Base-by-base conservation (phyloP, 2,329 filamentous ascomycete species). In the Tolypocladium nubicola region DNA sequence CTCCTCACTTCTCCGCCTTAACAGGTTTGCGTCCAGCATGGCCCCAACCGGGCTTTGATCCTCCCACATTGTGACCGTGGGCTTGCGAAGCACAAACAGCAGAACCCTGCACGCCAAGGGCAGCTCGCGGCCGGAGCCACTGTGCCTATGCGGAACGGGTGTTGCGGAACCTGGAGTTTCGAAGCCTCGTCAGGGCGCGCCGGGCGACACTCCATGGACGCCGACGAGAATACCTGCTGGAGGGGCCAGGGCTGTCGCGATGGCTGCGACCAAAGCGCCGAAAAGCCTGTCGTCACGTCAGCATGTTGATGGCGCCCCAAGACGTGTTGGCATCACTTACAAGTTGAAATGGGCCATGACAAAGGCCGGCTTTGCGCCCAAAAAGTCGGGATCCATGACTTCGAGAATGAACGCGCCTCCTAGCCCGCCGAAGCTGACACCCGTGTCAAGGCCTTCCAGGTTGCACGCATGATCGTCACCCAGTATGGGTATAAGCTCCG, bases 301-400 rank as follows among this genome's bases (percentile, higher is more conserved):
- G 58, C 52, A 23, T 52, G 19, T 8, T 33, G 26, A 33, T 16
- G 45, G 16, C 26, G 8, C 26, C 26, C 33, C 4, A 9, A 4
- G 26, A 49, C 4, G 16, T 33, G 43, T 5, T 23, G 11, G 19
- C 19, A 5, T 23, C 8, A 62, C 65, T 61, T 59, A 70, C 67
- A 70, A 4, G 45, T 61, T 64, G 45, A 67, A 14, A 45, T 68
- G 61, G 13, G 53, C 56, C 56, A 64, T 33, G 19, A 58, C 14
- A 35, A 61, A 55, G n/a, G 65, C 58, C 33, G 43, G 13, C 19
- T 30, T 38, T 16, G 49, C 38, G 26, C 35, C 40, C 35, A 47
- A 21, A 35, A 56, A 39, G 39, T 37, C 16, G 14, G 7, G 16
- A 3, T 16, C 14, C 14, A 39, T 10, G 8, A 14, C n/a, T 10